phyloP scores from a whole-genome alignment of 78 protist genomes.

The Planoprotostelium fungivorum region DNA sequence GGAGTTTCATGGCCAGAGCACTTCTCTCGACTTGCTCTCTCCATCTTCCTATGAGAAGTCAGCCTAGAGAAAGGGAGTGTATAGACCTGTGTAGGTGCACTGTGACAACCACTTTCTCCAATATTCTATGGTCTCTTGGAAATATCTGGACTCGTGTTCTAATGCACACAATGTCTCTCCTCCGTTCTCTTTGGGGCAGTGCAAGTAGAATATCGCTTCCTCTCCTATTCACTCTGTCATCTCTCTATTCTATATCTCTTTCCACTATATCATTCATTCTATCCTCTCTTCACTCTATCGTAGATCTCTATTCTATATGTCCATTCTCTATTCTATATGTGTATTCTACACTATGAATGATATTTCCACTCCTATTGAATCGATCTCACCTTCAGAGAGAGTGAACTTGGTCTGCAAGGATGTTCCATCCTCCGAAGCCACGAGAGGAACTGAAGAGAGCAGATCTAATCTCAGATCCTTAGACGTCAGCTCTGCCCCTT shows the following conservation, averaged over 20 bases:
- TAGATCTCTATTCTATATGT: no score
- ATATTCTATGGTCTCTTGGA: constrained; percentile 18
- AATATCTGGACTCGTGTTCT: neutral
- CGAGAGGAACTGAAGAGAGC: no score
- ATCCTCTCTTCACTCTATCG: no score
- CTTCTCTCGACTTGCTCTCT: constrained; percentile 37
- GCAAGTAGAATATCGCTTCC: neutral
- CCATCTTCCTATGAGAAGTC: constrained; percentile 35
- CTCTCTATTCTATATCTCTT: no score
- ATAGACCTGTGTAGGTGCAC: constrained; percentile 20
- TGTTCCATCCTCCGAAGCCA: no score
- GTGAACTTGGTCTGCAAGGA: no score
- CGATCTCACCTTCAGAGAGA: no score
- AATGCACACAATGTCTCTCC: neutral
- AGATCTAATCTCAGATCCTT: no score
- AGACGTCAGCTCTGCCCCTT: neutral
- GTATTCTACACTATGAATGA: no score
- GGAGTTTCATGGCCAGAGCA: constrained; percentile 41
- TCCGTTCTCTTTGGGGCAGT: neutral
- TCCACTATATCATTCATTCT: no score
- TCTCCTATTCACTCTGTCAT: neutral
- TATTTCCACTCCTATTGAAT: no score
- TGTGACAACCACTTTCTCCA: constrained; percentile 53
- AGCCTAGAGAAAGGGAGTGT: neutral
- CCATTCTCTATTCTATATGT: no score